A percentile compares a stretch with the other conserved stretches of the same genome.
These are phyloP conservation scores for Colletotrichum eremochloae DNA, from an alignment of 2,329 filamentous ascomycete genomes.

Conservation along the genomic window DNA sequence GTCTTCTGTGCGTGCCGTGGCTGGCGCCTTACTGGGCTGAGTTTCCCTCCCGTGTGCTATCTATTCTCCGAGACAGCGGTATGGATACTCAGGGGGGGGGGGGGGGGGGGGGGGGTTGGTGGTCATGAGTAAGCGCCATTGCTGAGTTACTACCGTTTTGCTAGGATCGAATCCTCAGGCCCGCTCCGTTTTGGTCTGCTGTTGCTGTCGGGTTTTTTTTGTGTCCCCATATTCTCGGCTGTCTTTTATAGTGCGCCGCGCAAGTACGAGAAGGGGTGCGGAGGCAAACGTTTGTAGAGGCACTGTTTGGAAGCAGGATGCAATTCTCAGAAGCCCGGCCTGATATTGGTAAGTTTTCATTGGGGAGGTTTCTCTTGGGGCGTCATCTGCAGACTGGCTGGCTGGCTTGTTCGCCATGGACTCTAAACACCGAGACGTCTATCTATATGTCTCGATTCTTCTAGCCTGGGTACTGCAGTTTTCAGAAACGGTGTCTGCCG, in stretches of 20 bases:
- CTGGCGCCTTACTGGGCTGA: neutral
- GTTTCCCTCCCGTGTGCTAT: neutral
- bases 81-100: neutral
- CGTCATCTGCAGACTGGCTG: no score
- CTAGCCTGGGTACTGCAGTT: no score
- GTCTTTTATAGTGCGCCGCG: neutral
- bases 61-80: neutral
- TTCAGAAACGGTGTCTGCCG: no score
- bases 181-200: neutral
- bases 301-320: no score
- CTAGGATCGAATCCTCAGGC: neutral
- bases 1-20: neutral
- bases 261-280: neutral
- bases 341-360: no score
- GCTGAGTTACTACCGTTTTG: neutral
- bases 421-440: no score
- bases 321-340: no score
- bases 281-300: neutral
- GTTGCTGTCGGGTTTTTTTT: neutral
- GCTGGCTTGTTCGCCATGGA: no score
- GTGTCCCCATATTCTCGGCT: no score
- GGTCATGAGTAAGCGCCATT: neutral
- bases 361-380: no score
- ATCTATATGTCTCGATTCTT: no score
- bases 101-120: neutral